These are phyloP conservation scores for Chlorella variabilis DNA, from an alignment of 163 green algal genomes.

Conservation along the genomic window DNA sequence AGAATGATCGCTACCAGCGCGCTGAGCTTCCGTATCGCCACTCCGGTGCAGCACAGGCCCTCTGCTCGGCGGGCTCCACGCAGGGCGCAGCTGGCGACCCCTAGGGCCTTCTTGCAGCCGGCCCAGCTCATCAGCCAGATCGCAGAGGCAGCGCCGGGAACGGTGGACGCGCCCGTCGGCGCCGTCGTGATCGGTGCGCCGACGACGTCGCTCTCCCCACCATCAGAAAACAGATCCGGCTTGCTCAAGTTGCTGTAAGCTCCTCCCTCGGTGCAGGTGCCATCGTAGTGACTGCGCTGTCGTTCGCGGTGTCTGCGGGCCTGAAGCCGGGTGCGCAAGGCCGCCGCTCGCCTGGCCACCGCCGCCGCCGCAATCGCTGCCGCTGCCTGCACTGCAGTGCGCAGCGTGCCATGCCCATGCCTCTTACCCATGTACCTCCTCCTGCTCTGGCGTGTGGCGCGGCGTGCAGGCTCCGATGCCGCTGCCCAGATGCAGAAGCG, in stretches of 20 bases:
- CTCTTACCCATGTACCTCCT: too few relatives aligned
- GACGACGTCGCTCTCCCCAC: background rate
- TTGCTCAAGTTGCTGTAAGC: background rate
- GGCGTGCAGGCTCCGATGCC: conserved; percentile 36
- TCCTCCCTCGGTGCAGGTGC: conserved; percentile 6
- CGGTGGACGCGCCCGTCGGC: conserved; percentile 40
- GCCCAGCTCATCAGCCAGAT: conserved; percentile 1
- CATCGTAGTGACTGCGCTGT: conserved; percentile 20
- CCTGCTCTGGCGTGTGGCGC: background rate
- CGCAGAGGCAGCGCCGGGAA: conserved; percentile 19
- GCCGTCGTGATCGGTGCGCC: conserved; percentile 23
- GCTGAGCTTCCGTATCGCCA: background rate
- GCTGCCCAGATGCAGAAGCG: conserved; percentile 44
- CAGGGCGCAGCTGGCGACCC: background rate
- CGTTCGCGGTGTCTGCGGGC: conserved; percentile 11
- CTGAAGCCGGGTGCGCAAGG: conserved; percentile 41
- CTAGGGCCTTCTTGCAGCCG: background rate
- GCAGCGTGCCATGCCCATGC: too few relatives aligned
- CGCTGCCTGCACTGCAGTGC: background rate
- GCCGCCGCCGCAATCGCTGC: background rate
- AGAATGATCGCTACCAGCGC: background rate
- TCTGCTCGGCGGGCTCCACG: background rate
- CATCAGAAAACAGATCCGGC: too few relatives aligned
- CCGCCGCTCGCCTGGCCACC: background rate
- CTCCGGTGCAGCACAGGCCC: background rate